Base-by-base conservation (phyloP, 148 eudicot genomes). In the Cornus kousa region DNA sequence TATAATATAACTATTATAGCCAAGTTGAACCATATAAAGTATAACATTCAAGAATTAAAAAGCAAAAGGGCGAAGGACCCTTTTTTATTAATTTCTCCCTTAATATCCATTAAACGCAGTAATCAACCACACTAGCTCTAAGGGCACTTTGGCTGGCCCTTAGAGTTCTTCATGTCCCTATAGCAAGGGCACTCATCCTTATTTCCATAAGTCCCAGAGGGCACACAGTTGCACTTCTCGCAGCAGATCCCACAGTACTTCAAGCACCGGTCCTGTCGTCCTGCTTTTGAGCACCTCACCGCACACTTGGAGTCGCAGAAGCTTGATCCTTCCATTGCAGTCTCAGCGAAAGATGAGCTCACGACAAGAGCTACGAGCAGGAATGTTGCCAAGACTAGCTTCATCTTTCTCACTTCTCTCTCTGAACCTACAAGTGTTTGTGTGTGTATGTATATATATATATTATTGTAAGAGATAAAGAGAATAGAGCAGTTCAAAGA, bases 311-410 rank as follows among this genome's bases (percentile, higher is more conserved):
- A 53, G 59, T 53, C 59, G 7, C 59, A 53, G 19, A 53, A 53
- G 59, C 82, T 71, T 53, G 85, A 83, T 53, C 46, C 81, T 43
- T 82, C 85, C 68, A 75, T 71, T 17, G 85, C 71, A 37, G 79
- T 65, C 9, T 74, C 79, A 32, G 79, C 70, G 40, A 81, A 70
- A 48, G 79, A 75, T 66, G 76, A 72, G 68, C 73, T 64, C 32
- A 71, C 62, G 13, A 83, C 46, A 17, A 72, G 67, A 13, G 74
- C 5, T 17, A 83, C 33, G 11, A 83, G 76, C 19, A 79, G 10
- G 13, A 68, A 39, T 23, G 60, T 55, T 46, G 77, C 78, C 32
- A 78, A 22, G 6, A 22, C 55, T 12, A 57, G 22, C 75, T 74
- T 82, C 85, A 78, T 82, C 53, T 35, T 67, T 32, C 43, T 33